Evolutionary conservation across 169 alveolate species (phyloP), one percentile per base, ranked within the genome.

Genomic region (Eimeria necatrix): DNA sequence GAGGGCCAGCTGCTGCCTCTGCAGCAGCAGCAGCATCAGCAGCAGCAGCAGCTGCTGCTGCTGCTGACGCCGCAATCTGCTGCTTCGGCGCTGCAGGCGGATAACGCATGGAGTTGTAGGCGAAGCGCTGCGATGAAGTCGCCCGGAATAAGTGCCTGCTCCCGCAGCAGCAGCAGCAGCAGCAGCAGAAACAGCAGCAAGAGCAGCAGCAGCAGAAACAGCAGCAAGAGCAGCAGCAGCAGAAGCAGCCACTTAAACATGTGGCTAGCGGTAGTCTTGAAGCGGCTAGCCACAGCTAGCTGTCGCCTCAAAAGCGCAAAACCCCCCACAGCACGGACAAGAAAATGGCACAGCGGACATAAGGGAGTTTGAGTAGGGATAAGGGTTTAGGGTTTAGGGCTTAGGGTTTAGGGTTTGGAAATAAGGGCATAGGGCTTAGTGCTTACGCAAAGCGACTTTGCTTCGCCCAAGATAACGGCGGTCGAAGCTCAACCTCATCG

Each of bases 311-410:
- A 56, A 18, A 18, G 20, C 20, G 68, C 12, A 18, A 10, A 2
- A 14, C 64, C 8, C 22, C 68, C 12, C 22, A 1, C 20, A 56
- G 2, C 4, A 12, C 0, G 20, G 68, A 3, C 68, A 56, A 56
- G 0, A 32, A 32, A 32, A 32, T 32, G 2, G 41, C 41, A 32
- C 41, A 32, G 41, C 41, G 2, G 41, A 32, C 41, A 32, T 32
- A 0, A 2, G 41, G 41, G 41, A 32, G 41, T 32, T 32, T 32
- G 41, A 32, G 0, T 56, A 56, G 68, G 2, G 68, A 56, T 56
- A 18, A 71, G 83, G 83, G 83, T 71, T 71, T 71, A 71, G 83
- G 83, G 48, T 71, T 71, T 71, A 61, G 83, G 83, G 48, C 12
- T 71, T 71, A 61, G 83, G 83, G 83, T 71, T 71, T 71, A 71